A percentile compares a stretch with the other conserved stretches of the same genome.
Evolutionary conservation across 1,139 yeast genomes (phyloP).

Genomic region (Blastobotrys ciferrii): DNA sequence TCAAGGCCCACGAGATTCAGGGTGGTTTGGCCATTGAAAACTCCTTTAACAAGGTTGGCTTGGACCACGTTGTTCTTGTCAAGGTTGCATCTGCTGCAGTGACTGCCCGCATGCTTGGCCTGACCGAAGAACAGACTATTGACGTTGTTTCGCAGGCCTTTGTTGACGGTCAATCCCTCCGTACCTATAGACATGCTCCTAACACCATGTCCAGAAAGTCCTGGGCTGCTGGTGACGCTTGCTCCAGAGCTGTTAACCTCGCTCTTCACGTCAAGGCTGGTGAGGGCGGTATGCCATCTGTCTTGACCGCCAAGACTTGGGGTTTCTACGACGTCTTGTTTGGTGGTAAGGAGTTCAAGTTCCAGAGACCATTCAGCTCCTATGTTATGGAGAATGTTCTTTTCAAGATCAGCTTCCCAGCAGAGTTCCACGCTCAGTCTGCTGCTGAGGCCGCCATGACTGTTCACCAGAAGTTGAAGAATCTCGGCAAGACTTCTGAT

Average conservation of each 20-base stretch:
- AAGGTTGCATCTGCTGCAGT: conserved; percentile 64
- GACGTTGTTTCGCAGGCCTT: conserved; percentile 59
- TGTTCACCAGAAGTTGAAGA: conserved; percentile 40
- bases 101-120: conserved; percentile 52
- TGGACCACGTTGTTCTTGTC: conserved; percentile 57
- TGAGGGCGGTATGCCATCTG: conserved; percentile 57
- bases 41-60: conserved; percentile 58
- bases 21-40: conserved; percentile 57
- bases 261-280: conserved; percentile 53
- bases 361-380: conserved; percentile 53
- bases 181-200: conserved; percentile 63
- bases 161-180: conserved; percentile 56
- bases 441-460: conserved; percentile 58
- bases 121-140: conserved; percentile 49
- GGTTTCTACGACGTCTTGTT: conserved; percentile 60
- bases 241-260: conserved; percentile 56
- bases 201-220: conserved; percentile 62
- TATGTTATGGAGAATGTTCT: conserved; percentile 63
- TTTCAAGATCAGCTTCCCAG: conserved; percentile 62
- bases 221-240: conserved; percentile 68
- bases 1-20: conserved; percentile 62
- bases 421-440: conserved; percentile 66
- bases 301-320: conserved; percentile 56
- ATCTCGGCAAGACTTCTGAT: conserved; percentile 44
- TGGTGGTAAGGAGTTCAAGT: conserved; percentile 50